These are phyloP conservation scores for Vitis vinifera DNA, from an alignment of 164 flowering plant species.

Conservation along the genomic window DNA sequence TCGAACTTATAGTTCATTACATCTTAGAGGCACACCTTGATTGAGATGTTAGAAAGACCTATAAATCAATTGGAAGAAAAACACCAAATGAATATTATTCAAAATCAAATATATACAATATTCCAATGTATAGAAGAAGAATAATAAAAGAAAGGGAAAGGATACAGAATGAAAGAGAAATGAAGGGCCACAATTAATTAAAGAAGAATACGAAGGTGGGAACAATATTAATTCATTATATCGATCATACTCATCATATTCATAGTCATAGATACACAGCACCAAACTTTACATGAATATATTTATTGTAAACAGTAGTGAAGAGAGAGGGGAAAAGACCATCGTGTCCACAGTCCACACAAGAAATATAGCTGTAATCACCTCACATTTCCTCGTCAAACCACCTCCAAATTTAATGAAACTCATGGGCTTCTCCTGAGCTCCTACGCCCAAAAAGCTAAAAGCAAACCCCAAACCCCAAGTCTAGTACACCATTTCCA, in stretches of 20 bases:
- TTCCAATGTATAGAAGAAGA: no score
- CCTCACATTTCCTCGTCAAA: conserved; percentile 2
- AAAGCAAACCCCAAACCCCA: neutral
- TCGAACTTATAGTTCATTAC: no score
- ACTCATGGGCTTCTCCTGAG: conserved; percentile 49
- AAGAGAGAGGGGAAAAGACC: conserved; percentile 3
- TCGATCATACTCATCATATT: neutral
- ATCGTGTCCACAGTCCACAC: neutral
- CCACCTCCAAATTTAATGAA: conserved; percentile 30
- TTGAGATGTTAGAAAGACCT: no score
- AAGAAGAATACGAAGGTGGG: no score
- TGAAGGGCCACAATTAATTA: no score
- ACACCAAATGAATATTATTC: no score
- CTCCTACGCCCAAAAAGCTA: neutral
- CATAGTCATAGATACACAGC: conserved; percentile 16
- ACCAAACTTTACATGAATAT: conserved; percentile 17
- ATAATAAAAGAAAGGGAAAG: no score
- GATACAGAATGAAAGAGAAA: no score
- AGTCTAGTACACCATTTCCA: conserved; percentile 31
- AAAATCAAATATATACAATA: no score
- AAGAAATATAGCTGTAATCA: neutral
- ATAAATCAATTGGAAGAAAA: no score
- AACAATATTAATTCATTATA: no score
- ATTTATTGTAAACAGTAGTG: conserved; percentile 22
- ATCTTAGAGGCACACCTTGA: no score